Base-by-base conservation (phyloP, 352 stramenopile species). In the Pythium pectinolyticum region DNA sequence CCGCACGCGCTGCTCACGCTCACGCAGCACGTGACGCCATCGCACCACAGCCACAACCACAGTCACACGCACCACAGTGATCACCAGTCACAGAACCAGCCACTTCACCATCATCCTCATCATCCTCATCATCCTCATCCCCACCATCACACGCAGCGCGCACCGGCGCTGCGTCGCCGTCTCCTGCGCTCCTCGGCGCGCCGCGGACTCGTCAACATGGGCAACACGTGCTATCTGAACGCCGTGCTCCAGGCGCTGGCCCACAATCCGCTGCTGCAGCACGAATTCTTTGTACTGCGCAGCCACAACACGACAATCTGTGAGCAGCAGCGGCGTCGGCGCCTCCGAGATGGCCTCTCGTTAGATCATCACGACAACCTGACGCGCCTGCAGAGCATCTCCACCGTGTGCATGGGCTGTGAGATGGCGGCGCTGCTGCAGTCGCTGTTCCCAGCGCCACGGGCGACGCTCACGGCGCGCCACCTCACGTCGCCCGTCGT, bases 211-310 rank as follows among this genome's bases (percentile, higher is more conserved):
- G 78, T 90, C 32, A 94, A 94, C 67, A 87, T 94, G 78, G 86
- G 86, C 34, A 94, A 92, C 61, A 90, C 86, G 46, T 92, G 86
- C 79, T 94, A 85, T 47, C 84, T 94, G 82, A 92, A 89, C 66
- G 78, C 77, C 1, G 84, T 92, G 50, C 65, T 94, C 39, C 86
- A 94, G 65, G 70, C 77, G 15, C 67, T 91, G 46, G 76, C 73
- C 19, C 80, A 89, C 71, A 93, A 89, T 39, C 78, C 73, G 20
- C 75, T 93, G 61, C 53, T 90, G 10, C 80, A 87, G 54, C 70
- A 89, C 69, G 84, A 88, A 32, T 92, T 89, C 58, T 83, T 91
- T 25, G 67, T 89, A 28, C 67, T 75, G 3, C 81, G 72, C 22
- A 73, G 72, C 25, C 81, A 90, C 63, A 78, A 86, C 61, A 85